phyloP scores from a whole-genome alignment of 768 basidiomycete genomes.

The Mycena venus region DNA sequence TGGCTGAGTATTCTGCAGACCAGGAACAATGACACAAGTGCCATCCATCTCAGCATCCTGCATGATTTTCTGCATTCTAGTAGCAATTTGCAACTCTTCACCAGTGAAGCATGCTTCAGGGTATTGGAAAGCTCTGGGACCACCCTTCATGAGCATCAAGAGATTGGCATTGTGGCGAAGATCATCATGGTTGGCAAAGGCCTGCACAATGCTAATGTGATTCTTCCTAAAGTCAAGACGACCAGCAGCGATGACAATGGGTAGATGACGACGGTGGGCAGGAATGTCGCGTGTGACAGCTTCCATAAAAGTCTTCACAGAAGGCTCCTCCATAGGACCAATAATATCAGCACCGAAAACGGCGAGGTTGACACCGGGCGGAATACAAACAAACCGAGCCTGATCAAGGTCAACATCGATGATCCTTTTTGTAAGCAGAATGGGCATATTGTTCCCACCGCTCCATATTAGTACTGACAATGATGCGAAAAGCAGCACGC shows the following conservation, averaged over 20 bases:
- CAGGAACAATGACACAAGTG: neutral
- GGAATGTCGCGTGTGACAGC: neutral
- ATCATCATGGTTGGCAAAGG: neutral
- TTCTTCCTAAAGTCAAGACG: neutral
- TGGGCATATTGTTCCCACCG: neutral
- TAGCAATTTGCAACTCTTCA: neutral
- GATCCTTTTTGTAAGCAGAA: neutral
- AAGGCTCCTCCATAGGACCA: neutral
- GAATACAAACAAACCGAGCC: neutral
- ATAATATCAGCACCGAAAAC: neutral
- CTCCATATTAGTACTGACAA: neutral
- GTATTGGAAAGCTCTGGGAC: neutral
- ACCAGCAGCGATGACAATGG: neutral
- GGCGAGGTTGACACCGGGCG: neutral
- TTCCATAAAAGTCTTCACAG: neutral
- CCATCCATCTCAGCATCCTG: neutral
- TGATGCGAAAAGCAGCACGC: neutral
- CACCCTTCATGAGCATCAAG: neutral
- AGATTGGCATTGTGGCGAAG: neutral
- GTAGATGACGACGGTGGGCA: neutral
- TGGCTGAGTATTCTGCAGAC: neutral
- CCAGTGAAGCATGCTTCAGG: neutral
- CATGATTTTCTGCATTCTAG: neutral
- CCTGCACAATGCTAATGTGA: neutral
- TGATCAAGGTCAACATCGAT: neutral